Percentiles rank a stretch among this genome's conserved stretches.
phyloP scores from a whole-genome alignment of 441 rosid species.

The Iberis amara region DNA sequence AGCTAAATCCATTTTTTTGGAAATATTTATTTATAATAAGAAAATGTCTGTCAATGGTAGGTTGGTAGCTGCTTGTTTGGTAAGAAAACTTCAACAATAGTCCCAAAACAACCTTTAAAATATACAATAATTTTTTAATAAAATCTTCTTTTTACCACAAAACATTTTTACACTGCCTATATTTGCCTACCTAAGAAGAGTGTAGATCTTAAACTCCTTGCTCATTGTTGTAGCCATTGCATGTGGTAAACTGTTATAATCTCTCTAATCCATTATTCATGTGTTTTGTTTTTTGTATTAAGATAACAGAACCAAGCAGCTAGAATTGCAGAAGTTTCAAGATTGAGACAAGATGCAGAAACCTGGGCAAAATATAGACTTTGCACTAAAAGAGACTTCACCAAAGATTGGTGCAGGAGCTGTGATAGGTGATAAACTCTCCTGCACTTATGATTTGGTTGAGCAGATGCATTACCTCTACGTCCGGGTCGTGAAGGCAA shows the following conservation, averaged over 20 bases:
- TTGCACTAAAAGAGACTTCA: slow-evolving; percentile 84
- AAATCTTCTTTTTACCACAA: neutral
- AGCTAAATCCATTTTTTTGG: neutral
- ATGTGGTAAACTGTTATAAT: slow-evolving; percentile 15
- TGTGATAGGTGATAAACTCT: slow-evolving; percentile 54
- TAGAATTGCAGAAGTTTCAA: slow-evolving; percentile 5
- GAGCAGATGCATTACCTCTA: slow-evolving; percentile 83
- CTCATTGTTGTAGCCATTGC: slow-evolving; percentile 9
- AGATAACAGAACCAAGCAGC: slow-evolving; percentile 14
- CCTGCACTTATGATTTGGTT: slow-evolving; percentile 69
- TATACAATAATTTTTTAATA: neutral
- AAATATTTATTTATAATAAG: slow-evolving; percentile 7
- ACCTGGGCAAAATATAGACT: slow-evolving; percentile 63
- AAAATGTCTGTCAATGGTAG: slow-evolving; percentile 18
- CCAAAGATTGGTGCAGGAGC: slow-evolving; percentile 78
- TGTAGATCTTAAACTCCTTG: slow-evolving; percentile 26
- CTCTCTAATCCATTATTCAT: slow-evolving; percentile 18
- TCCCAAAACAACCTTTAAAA: slow-evolving; percentile 10
- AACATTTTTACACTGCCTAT: slow-evolving; percentile 3
- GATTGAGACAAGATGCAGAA: slow-evolving; percentile 59
- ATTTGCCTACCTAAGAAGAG: slow-evolving; percentile 19
- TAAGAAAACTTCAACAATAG: slow-evolving; percentile 30
- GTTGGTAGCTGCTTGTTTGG: slow-evolving; percentile 31
- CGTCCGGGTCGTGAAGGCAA: slow-evolving; percentile 73
- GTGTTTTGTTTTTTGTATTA: neutral